Evolutionary conservation across 2,329 filamentous ascomycete genomes (phyloP), one percentile per base, ranked within the genome.

Genomic region (Cladosporium cucumerinum): DNA sequence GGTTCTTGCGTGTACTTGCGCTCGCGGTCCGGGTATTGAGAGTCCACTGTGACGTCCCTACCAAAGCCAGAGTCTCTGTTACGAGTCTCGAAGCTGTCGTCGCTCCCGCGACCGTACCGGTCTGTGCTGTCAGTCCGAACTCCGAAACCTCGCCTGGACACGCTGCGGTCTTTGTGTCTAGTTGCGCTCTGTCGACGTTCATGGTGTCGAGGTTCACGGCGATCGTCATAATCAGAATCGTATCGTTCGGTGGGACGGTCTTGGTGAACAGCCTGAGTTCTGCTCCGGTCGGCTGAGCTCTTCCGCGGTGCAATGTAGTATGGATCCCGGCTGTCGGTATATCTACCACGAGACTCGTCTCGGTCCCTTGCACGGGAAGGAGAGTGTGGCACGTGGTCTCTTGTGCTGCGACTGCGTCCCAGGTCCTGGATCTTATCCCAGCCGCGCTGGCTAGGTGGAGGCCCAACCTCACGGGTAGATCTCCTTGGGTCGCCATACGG

Each of bases 361-460:
- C 72, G 60, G 7, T 69, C 68, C 14, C 55, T 18, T 18, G 23
- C 55, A 25, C 73, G 68, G 21, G 67, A 71, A 10, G 71, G 74
- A 39, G 73, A 71, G 48, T 64, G 68, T 25, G 65, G 62, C 14
- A 70, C 65, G 32, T 65, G 61, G 16, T 83, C 76, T 18, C 84
- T 80, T 72, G 82, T 78, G 59, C 82, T 81, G 51, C 78, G 75
- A 0, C 77, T 76, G 6, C 82, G 77, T 30, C 81, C 73, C 7
- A 76, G 63, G 18, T 84, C 80, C 69, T 85, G 85, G 68, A 91
- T 85, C 76, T 86, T 90, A 70, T 92, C 89, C 68, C 92, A 86
- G 0, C 88, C 89, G 69, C 89, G 82, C 3, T 87, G 90, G 5
- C 87, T 86, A 5, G 88, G 88, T 11, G 90, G 90, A 2, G 89